Conservation (phyloP, 2,329 filamentous ascomycete species). For the Helminthosporium solani region DNA sequence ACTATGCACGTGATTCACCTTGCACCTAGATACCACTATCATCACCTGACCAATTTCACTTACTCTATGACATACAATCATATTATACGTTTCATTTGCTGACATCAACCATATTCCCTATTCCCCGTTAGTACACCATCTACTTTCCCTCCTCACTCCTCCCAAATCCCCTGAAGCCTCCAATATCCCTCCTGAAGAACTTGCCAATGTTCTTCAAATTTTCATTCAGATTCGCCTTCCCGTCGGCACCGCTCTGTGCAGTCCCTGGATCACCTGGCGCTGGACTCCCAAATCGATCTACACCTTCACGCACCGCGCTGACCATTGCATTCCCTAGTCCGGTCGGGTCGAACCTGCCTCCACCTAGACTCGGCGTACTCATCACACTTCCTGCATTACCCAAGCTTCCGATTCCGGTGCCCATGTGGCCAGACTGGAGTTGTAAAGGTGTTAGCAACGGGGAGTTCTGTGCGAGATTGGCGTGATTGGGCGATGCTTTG, state of each 20-base stretch:
- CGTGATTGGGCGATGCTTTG: conserved; percentile 64
- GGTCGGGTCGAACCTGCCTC: conserved; percentile 69
- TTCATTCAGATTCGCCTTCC: conserved; percentile 78
- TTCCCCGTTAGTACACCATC: background rate
- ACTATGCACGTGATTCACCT: no score
- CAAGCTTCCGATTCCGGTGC: conserved; percentile 46
- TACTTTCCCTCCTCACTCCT: conserved; percentile 34
- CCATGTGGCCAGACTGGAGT: conserved; percentile 43
- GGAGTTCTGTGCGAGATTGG: conserved; percentile 56
- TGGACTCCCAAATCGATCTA: conserved; percentile 70
- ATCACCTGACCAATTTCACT: no score
- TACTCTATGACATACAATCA: no score
- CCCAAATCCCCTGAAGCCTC: conserved; percentile 46
- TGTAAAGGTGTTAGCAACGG: conserved; percentile 41
- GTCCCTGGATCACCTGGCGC: conserved; percentile 36
- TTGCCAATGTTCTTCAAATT: conserved; percentile 95
- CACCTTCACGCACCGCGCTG: conserved; percentile 81
- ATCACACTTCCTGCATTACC: conserved; percentile 41
- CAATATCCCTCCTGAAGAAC: conserved; percentile 88
- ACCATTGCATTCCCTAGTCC: conserved; percentile 84
- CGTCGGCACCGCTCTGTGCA: conserved; percentile 47
- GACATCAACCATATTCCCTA: background rate
- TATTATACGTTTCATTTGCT: background rate
- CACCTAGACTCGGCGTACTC: conserved; percentile 38
- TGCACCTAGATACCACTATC: no score